Conservation (phyloP, 306 rosid species). For the Medicago arabica region DNA sequence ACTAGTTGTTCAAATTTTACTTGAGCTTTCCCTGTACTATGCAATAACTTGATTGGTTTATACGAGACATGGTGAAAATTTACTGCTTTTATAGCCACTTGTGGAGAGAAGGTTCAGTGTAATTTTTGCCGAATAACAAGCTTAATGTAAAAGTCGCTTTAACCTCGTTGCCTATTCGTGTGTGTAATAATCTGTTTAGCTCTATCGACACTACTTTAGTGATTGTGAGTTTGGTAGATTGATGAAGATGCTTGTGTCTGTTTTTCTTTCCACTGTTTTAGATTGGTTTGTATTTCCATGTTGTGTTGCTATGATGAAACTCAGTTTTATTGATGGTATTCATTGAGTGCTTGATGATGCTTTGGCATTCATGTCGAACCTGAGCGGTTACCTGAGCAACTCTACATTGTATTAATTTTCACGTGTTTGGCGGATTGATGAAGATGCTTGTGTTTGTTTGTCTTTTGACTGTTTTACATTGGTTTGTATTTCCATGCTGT, state of each 20-base stretch:
- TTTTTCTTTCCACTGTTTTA: neutral
- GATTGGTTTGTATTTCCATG: neutral
- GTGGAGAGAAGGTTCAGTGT: too few relatives aligned
- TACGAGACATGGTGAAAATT: neutral
- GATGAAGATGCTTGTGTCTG: neutral
- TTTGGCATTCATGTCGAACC: conserved; percentile 48
- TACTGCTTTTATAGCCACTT: neutral
- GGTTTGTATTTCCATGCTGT: neutral
- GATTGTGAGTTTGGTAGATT: neutral
- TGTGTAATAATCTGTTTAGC: too few relatives aligned
- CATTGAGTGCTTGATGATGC: conserved; percentile 39
- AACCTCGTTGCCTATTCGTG: neutral
- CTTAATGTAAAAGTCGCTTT: too few relatives aligned
- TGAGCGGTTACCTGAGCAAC: conserved; percentile 60
- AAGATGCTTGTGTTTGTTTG: neutral
- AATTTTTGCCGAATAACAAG: neutral
- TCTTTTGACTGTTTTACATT: neutral
- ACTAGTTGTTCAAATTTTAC: neutral
- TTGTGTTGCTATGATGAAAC: too few relatives aligned
- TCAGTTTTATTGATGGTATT: too few relatives aligned
- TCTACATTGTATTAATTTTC: neutral
- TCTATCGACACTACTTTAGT: neutral
- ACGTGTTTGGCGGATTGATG: neutral
- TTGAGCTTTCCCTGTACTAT: neutral
- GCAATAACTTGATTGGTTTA: neutral